Percentiles rank a stretch among this genome's conserved stretches.
These are phyloP conservation scores for Paratinospora sagittata DNA, from an alignment of 164 flowering plant genomes.

Conservation along the genomic window DNA sequence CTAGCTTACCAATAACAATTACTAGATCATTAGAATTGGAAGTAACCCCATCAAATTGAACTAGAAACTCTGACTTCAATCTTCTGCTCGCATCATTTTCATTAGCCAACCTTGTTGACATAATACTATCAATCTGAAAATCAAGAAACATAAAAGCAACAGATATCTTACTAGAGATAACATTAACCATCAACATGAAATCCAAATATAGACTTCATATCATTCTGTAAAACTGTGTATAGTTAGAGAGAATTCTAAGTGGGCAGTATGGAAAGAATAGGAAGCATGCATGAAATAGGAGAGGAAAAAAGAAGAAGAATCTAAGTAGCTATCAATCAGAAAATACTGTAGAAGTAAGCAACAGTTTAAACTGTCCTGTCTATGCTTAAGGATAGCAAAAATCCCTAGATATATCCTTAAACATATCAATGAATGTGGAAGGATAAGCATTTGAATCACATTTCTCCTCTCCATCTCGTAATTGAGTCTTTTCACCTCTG, in stretches of 20 bases:
- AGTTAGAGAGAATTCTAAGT: no score
- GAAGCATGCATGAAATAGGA: no score
- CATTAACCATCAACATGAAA: not conserved
- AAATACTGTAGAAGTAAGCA: no score
- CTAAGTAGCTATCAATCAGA: no score
- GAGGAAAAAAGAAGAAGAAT: no score
- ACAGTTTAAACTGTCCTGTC: no score
- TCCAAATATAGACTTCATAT: not conserved
- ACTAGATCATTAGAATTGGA: conserved; percentile 78
- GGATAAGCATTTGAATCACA: no score
- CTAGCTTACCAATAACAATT: conserved; percentile 79
- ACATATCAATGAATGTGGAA: no score
- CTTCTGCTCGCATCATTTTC: conserved; percentile 98
- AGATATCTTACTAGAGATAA: not conserved
- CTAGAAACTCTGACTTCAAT: conserved; percentile 92
- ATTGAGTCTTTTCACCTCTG: not conserved
- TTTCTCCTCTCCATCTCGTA: not conserved
- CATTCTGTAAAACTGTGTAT: not conserved
- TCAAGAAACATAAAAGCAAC: not conserved
- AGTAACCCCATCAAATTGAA: conserved; percentile 97
- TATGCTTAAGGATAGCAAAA: no score
- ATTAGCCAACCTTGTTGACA: conserved; percentile 79
- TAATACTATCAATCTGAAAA: conserved; percentile 86
- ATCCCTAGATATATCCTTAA: no score
- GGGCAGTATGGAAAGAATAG: no score